A percentile compares a stretch with the other conserved stretches of the same genome.
phyloP scores from a whole-genome alignment of 2,329 filamentous ascomycete species.

The Aspergillus ochraceoroseus region DNA sequence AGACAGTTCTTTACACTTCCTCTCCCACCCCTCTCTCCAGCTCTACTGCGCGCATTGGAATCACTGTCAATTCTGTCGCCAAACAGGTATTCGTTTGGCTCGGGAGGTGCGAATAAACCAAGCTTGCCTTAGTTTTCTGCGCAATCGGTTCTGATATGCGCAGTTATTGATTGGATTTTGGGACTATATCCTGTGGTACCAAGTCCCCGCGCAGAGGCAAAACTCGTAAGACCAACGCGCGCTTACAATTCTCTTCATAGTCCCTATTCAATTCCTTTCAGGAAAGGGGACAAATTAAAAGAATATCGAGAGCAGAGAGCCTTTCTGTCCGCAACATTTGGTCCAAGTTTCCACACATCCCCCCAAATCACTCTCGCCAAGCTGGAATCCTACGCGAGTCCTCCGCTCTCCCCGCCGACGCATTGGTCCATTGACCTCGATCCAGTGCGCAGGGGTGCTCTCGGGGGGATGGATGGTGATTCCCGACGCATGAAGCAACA shows the following conservation, averaged over 20 bases:
- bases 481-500: constrained; percentile 68
- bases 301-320: background rate
- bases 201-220: constrained; percentile 14
- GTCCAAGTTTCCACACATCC: no score
- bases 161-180: no score
- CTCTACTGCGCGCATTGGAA: constrained; percentile 1
- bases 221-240: constrained; percentile 17
- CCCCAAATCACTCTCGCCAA: constrained; percentile 46
- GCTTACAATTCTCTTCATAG: constrained; percentile 17
- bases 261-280: constrained; percentile 1
- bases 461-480: constrained; percentile 72
- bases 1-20: background rate
- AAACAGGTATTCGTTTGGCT: no score
- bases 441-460: constrained; percentile 54
- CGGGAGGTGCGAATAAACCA: no score
- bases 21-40: background rate
- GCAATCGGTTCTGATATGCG: no score
- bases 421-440: constrained; percentile 54
- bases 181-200: no score
- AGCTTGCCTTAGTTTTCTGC: no score
- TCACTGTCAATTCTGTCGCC: no score
- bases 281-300: constrained; percentile 4
- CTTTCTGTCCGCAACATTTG: no score
- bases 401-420: constrained; percentile 61
- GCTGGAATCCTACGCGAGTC: constrained; percentile 60